Conservation (phyloP, 2,329 filamentous ascomycete genomes). For the Fusarium goolgardi region DNA sequence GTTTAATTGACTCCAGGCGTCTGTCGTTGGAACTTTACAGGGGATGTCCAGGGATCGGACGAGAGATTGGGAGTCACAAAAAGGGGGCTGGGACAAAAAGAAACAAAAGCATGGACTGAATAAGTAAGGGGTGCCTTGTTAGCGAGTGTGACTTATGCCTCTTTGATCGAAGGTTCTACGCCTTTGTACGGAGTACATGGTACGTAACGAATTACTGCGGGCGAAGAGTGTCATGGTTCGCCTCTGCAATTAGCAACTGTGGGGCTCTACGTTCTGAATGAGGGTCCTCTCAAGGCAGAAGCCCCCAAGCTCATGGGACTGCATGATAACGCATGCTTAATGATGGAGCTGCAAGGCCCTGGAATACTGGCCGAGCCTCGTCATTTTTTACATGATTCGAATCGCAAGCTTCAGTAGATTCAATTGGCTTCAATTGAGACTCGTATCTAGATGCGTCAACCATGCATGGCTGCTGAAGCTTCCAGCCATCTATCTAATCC, state of each 20-base stretch:
- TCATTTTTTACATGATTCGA: constrained; percentile 31
- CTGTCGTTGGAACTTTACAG: constrained; percentile 14
- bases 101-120: constrained; percentile 9
- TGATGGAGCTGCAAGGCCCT: constrained; percentile 43
- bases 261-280: constrained; percentile 21
- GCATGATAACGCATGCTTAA: constrained; percentile 44
- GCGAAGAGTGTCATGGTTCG: constrained; percentile 9
- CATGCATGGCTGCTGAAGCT: constrained; percentile 8
- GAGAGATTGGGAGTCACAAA: constrained; percentile 24
- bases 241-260: constrained; percentile 23
- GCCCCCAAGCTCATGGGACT: constrained; percentile 42
- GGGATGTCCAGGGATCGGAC: constrained; percentile 12
- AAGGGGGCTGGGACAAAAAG: constrained; percentile 29
- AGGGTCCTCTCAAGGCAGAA: constrained; percentile 45
- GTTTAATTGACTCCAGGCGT: constrained; percentile 21
- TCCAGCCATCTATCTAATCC: constrained; percentile 40
- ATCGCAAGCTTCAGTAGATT: constrained; percentile 15
- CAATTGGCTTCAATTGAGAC: constrained; percentile 43
- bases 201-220: constrained; percentile 20
- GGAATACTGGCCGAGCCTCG: constrained; percentile 26
- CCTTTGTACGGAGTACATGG: constrained; percentile 2
- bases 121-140: constrained; percentile 33
- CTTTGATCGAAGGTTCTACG: constrained; percentile 21
- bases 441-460: not conserved
- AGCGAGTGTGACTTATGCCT: constrained; percentile 13